Conservation (phyloP, 495 filamentous ascomycete genomes). For the Xylaria flabelliformis region DNA sequence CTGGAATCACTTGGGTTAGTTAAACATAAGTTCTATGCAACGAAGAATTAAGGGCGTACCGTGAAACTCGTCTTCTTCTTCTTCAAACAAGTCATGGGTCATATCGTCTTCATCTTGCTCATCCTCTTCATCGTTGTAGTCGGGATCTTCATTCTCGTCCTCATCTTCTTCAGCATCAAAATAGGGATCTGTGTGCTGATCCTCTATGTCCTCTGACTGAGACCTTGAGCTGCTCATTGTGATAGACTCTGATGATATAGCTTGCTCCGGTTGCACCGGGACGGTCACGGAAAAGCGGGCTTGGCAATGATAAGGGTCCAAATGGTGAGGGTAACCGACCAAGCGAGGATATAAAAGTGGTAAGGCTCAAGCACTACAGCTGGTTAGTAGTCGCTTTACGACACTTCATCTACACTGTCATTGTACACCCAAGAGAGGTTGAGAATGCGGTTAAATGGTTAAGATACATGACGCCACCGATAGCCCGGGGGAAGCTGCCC, state of each 20-base stretch:
- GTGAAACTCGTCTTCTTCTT: constrained; percentile 49
- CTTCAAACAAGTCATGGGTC: constrained; percentile 44
- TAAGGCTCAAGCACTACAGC: neutral
- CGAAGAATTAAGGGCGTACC: neutral
- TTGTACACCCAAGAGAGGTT: neutral
- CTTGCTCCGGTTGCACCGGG: constrained; percentile 18
- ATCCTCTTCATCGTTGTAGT: constrained; percentile 54
- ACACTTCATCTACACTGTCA: neutral
- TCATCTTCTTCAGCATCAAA: constrained; percentile 39
- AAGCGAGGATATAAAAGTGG: neutral
- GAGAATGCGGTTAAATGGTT: constrained; percentile 15
- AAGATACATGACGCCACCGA: constrained; percentile 35
- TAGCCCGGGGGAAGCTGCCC: constrained; percentile 15
- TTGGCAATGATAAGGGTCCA: constrained; percentile 13
- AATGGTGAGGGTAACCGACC: neutral
- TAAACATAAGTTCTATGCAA: constrained; percentile 1
- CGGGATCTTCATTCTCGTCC: constrained; percentile 53
- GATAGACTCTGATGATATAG: constrained; percentile 1
- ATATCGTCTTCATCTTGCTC: constrained; percentile 49
- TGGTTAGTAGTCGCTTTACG: neutral
- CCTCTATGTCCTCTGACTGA: constrained; percentile 32
- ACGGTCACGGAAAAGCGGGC: constrained; percentile 2
- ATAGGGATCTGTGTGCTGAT: constrained; percentile 30
- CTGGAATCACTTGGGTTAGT: constrained; percentile 26
- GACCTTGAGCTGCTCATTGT: constrained; percentile 36